phyloP scores from a whole-genome alignment of 768 basidiomycete species.

The Pleurotus salmoneostramineus region DNA sequence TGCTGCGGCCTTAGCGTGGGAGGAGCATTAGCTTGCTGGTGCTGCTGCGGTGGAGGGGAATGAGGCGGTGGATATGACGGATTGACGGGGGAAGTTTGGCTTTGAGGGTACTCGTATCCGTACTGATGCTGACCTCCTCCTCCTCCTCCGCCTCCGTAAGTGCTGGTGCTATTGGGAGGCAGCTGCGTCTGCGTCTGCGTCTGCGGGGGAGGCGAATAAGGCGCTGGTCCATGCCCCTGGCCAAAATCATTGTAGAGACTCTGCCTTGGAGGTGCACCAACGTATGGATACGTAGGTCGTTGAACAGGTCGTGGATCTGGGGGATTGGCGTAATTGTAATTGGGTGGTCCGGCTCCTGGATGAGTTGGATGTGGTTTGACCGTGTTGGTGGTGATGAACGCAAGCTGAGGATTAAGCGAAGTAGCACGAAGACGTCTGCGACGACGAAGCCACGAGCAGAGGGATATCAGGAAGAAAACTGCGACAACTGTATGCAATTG shows the following conservation, averaged over 20 bases:
- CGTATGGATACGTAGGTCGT: background rate
- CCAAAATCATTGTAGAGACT: background rate
- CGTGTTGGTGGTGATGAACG: background rate
- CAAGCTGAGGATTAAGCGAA: background rate
- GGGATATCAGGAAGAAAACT: background rate
- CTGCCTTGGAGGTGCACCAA: background rate
- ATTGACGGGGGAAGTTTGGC: background rate
- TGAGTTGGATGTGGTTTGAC: background rate
- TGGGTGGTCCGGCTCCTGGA: background rate
- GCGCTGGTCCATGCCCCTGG: background rate
- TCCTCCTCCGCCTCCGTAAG: no score
- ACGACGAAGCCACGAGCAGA: background rate
- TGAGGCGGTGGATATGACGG: background rate
- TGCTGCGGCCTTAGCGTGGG: background rate
- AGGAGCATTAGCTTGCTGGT: background rate
- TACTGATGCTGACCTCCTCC: background rate
- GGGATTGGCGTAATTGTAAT: background rate
- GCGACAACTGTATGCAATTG: background rate
- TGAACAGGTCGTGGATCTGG: background rate
- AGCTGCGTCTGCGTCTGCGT: no score
- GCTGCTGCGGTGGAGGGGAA: background rate
- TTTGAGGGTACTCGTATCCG: background rate
- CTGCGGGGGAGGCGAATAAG: background rate
- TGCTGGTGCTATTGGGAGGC: no score
- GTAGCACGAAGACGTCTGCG: background rate